Conservation (phyloP, 2,329 filamentous ascomycete species). For the Fusarium torulosum region DNA sequence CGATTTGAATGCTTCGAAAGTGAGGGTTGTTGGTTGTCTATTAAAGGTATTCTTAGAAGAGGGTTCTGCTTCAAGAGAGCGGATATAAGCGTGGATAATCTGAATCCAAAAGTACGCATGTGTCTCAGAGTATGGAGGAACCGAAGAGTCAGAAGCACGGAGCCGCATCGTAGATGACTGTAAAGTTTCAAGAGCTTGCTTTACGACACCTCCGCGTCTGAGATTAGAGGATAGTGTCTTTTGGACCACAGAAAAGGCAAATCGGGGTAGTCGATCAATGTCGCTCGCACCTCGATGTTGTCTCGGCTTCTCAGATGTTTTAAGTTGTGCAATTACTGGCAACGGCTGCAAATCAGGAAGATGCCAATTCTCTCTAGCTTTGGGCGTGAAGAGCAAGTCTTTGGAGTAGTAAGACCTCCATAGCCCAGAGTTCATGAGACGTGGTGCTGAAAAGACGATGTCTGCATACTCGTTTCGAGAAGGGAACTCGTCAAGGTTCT, state of each 20-base stretch:
- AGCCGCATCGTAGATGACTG: constrained; percentile 46
- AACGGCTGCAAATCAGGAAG: constrained; percentile 51
- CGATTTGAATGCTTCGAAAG: constrained; percentile 41
- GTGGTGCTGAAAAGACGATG: constrained; percentile 44
- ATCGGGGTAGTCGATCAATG: constrained; percentile 44
- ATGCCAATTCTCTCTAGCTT: constrained; percentile 48
- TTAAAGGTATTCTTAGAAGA: neutral
- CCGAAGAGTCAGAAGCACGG: constrained; percentile 20
- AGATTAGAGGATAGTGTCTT: constrained; percentile 38
- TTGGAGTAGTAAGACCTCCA: constrained; percentile 53
- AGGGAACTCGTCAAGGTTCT: constrained; percentile 24
- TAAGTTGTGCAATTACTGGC: constrained; percentile 30
- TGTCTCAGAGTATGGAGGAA: constrained; percentile 50
- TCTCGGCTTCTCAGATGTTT: neutral
- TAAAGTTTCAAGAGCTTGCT: constrained; percentile 43
- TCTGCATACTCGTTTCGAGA: constrained; percentile 39
- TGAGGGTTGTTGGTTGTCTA: constrained; percentile 13
- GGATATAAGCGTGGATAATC: constrained; percentile 40
- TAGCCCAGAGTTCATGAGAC: constrained; percentile 49
- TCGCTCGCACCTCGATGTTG: neutral
- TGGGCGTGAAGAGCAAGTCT: constrained; percentile 48
- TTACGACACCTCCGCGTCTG: constrained; percentile 45
- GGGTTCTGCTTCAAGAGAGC: constrained; percentile 20
- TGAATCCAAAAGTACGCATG: constrained; percentile 53
- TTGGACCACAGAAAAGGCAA: constrained; percentile 51